phyloP scores from a whole-genome alignment of 768 basidiomycete genomes.

The Xerocomellus chrysenteron region DNA sequence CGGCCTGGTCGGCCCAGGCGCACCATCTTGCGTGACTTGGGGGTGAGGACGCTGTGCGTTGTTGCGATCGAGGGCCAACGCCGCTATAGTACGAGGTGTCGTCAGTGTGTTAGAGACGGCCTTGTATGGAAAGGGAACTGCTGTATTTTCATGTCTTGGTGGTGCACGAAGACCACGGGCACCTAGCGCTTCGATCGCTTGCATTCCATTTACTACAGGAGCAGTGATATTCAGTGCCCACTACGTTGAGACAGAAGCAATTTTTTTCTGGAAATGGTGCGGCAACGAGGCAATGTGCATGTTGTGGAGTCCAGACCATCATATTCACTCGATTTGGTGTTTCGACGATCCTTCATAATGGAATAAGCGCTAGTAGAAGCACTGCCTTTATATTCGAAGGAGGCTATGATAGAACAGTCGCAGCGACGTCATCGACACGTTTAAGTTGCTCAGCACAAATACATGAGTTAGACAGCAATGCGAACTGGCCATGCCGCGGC shows the following conservation, averaged over 20 bases:
- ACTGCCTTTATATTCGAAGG: neutral
- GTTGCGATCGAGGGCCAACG: no score
- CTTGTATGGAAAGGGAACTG: no score
- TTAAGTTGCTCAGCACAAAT: neutral
- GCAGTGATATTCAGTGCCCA: neutral
- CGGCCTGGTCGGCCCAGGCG: slow-evolving; percentile 14
- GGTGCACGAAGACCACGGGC: neutral
- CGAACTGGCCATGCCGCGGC: neutral
- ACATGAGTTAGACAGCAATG: neutral
- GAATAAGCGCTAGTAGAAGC: neutral
- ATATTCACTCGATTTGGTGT: neutral
- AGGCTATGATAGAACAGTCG: neutral
- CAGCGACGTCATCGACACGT: neutral
- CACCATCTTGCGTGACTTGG: slow-evolving; percentile 10
- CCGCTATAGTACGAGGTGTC: neutral
- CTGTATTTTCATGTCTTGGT: neutral
- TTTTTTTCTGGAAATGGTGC: neutral
- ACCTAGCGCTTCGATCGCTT: neutral
- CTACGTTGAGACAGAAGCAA: neutral
- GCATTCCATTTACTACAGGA: neutral
- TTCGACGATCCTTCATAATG: neutral
- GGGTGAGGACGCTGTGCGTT: slow-evolving; percentile 3
- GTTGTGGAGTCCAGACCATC: neutral
- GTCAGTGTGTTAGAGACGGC: neutral
- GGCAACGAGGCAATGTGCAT: neutral